Evolutionary conservation across 495 filamentous ascomycete genomes (phyloP).

Genomic region (Trichodelitschia bisporula): DNA sequence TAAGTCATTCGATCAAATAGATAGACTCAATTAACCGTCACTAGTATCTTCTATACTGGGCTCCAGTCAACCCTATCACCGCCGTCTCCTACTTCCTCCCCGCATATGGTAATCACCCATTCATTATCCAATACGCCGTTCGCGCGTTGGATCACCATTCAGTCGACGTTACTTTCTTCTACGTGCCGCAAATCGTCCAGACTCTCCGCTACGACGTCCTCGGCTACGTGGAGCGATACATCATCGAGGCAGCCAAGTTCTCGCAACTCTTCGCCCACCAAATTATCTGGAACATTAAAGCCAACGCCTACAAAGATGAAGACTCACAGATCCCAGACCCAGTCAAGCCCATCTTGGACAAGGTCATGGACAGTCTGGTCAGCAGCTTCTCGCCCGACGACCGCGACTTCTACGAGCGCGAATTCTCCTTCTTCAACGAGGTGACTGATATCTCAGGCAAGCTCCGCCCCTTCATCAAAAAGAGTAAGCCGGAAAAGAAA

Average conservation of each 20-base stretch:
- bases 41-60: slow-evolving; percentile 85
- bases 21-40: slow-evolving; percentile 14
- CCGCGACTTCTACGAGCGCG: slow-evolving; percentile 69
- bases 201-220: slow-evolving; percentile 83
- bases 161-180: slow-evolving; percentile 93
- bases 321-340: slow-evolving; percentile 74
- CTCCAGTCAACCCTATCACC: slow-evolving; percentile 74
- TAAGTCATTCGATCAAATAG: slow-evolving; percentile 11
- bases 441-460: slow-evolving; percentile 90
- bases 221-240: slow-evolving; percentile 90
- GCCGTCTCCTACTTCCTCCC: slow-evolving; percentile 85
- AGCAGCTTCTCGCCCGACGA: slow-evolving; percentile 58
- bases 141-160: slow-evolving; percentile 77
- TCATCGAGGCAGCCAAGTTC: slow-evolving; percentile 82
- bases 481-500: slow-evolving; percentile 88
- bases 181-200: slow-evolving; percentile 94
- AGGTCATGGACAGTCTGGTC: slow-evolving; percentile 64
- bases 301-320: slow-evolving; percentile 94
- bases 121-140: slow-evolving; percentile 94
- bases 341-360: slow-evolving; percentile 80
- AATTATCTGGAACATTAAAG: slow-evolving; percentile 99
- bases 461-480: slow-evolving; percentile 79
- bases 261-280: slow-evolving; percentile 96
- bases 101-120: slow-evolving; percentile 80
- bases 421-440: slow-evolving; percentile 95